Percentiles rank a stretch among this genome's conserved stretches.
Evolutionary conservation across 2,329 filamentous ascomycete genomes (phyloP).

Genomic region (Fusarium devonianum): DNA sequence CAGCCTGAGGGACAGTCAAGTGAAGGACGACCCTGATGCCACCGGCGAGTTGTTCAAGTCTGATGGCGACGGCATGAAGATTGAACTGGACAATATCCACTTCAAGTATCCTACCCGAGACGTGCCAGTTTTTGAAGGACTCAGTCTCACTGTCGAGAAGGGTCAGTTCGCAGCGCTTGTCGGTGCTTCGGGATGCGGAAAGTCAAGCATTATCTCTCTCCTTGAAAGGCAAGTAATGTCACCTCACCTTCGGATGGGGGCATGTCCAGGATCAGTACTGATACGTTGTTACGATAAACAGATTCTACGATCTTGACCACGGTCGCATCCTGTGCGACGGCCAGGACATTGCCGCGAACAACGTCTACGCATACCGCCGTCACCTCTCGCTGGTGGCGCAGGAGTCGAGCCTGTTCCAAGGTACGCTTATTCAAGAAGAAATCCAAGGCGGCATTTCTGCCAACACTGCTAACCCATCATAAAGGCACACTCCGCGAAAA

Average conservation of each 20-base stretch:
- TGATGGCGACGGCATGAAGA: conserved; percentile 58
- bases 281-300: too few species aligned
- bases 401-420: conserved; percentile 75
- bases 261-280: too few species aligned
- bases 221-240: too few species aligned
- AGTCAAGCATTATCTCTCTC: conserved; percentile 73
- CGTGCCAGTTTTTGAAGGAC: conserved; percentile 62
- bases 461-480: too few species aligned
- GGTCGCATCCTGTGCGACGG: conserved; percentile 72
- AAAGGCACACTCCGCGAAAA: conserved; percentile 78
- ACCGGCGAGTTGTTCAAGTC: conserved; percentile 38
- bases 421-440: too few species aligned
- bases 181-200: conserved; percentile 74
- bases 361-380: conserved; percentile 68
- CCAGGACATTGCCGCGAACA: conserved; percentile 62
- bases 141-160: conserved; percentile 70
- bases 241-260: too few species aligned
- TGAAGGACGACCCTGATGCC: neutral
- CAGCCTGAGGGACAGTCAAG: conserved; percentile 29
- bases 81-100: conserved; percentile 63
- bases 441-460: too few species aligned
- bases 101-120: conserved; percentile 68
- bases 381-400: conserved; percentile 75
- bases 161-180: conserved; percentile 76
- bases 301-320: conserved; percentile 71